Percentiles rank a stretch among this genome's conserved stretches.
Conservation (phyloP, 2,329 filamentous ascomycete genomes). For the Fusarium xyrophilum region DNA sequence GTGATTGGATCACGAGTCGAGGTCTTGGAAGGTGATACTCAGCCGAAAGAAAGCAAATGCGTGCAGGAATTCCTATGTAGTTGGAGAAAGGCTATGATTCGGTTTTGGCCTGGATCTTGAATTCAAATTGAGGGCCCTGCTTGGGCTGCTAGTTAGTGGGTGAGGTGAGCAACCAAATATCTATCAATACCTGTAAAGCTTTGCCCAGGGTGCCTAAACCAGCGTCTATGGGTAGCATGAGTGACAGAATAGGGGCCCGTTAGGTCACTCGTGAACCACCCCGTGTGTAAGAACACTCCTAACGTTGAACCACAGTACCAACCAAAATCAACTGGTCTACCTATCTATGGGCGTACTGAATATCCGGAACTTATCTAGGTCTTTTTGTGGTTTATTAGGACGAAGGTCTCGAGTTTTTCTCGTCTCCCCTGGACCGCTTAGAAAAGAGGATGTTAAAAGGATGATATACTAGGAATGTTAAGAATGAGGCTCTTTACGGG, state of each 20-base stretch:
- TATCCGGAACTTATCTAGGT: neutral
- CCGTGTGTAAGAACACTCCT: neutral
- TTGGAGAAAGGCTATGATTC: neutral
- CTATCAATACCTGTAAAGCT: neutral
- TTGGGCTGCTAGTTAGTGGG: slow-evolving; percentile 1
- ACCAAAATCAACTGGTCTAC: neutral
- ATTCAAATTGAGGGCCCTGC: neutral
- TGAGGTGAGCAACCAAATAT: neutral
- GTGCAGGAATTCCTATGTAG: neutral
- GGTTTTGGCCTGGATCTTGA: neutral
- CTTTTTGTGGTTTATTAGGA: neutral
- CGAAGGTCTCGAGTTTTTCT: neutral
- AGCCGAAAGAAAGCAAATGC: neutral
- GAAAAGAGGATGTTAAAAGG: neutral
- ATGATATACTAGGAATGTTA: neutral
- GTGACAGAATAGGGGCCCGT: neutral
- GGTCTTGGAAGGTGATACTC: neutral
- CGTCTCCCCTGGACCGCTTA: neutral
- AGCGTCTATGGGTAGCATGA: neutral
- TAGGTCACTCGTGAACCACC: neutral
- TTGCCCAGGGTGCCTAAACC: neutral
- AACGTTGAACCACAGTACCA: neutral
- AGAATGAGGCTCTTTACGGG: neutral
- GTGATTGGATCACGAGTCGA: slow-evolving; percentile 1
- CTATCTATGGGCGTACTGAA: neutral